phyloP scores from a whole-genome alignment of 306 rosid genomes.

The Delonix regia region DNA sequence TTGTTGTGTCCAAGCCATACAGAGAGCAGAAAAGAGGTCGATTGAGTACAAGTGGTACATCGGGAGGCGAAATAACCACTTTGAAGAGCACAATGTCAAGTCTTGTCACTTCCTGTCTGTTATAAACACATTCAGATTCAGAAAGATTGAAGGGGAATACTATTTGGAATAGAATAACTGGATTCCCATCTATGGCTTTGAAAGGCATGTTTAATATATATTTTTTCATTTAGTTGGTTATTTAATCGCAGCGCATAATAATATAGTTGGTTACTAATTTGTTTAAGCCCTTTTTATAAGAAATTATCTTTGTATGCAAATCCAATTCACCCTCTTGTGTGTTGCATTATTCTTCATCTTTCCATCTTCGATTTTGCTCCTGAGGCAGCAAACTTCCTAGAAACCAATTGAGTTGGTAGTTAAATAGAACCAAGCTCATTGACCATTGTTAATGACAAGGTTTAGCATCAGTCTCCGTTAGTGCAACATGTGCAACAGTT shows the following conservation, averaged over 20 bases:
- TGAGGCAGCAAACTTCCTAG: neutral
- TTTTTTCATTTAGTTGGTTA: neutral
- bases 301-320: neutral
- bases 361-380: neutral
- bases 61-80: neutral
- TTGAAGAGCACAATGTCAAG: neutral
- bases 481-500: neutral
- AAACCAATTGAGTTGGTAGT: neutral
- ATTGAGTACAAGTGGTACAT: neutral
- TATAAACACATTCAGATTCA: neutral
- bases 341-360: neutral
- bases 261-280: neutral
- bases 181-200: neutral
- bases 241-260: neutral
- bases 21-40: neutral
- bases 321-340: neutral
- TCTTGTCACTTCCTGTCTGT: neutral
- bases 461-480: neutral
- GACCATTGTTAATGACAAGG: neutral
- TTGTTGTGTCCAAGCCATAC: neutral
- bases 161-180: neutral
- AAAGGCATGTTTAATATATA: neutral
- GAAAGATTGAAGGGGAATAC: neutral
- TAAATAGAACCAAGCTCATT: constrained; percentile 8
- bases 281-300: neutral